Conservation (phyloP, 441 rosid genomes). For the Euphorbia celastroides region DNA sequence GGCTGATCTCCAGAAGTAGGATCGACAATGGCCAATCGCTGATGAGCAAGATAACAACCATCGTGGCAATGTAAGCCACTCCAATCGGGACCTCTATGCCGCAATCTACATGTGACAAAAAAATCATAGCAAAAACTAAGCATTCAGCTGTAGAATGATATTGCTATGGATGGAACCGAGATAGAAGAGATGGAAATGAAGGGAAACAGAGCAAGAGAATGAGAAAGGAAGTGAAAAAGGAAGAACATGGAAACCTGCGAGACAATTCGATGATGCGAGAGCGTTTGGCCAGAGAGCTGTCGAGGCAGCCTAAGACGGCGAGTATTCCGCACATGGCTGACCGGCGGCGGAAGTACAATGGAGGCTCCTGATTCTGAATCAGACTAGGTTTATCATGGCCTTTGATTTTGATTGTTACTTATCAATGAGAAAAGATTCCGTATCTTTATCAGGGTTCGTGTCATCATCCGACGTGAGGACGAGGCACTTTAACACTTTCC, state of each 20-base stretch:
- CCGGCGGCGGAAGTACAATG: slow-evolving; percentile 7
- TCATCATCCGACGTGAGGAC: no score
- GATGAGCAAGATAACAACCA: slow-evolving; percentile 88
- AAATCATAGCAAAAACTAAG: background rate
- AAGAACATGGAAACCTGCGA: slow-evolving; percentile 42
- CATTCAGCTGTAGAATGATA: background rate
- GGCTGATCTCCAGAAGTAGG: slow-evolving; percentile 99
- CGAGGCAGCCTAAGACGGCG: slow-evolving; percentile 82
- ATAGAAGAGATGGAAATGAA: background rate
- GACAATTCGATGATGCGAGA: slow-evolving; percentile 93
- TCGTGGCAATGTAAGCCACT: slow-evolving; percentile 77
- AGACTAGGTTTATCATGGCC: no score
- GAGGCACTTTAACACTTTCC: no score
- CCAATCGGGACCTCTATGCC: slow-evolving; percentile 98
- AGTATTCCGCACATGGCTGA: slow-evolving; percentile 92
- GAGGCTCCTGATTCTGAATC: no score
- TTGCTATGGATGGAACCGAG: background rate
- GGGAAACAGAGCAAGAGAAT: background rate
- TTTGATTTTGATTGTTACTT: no score
- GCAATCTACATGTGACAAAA: slow-evolving; percentile 44
- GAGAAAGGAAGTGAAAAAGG: background rate
- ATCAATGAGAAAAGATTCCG: no score
- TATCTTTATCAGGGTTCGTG: no score
- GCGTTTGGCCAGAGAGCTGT: slow-evolving; percentile 86
- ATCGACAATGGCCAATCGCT: slow-evolving; percentile 89